Percentiles rank a stretch among this genome's conserved stretches.
These are phyloP conservation scores for Marchantia polymorpha DNA, from an alignment of 225 moss, liverwort and hornwort species.

Conservation along the genomic window DNA sequence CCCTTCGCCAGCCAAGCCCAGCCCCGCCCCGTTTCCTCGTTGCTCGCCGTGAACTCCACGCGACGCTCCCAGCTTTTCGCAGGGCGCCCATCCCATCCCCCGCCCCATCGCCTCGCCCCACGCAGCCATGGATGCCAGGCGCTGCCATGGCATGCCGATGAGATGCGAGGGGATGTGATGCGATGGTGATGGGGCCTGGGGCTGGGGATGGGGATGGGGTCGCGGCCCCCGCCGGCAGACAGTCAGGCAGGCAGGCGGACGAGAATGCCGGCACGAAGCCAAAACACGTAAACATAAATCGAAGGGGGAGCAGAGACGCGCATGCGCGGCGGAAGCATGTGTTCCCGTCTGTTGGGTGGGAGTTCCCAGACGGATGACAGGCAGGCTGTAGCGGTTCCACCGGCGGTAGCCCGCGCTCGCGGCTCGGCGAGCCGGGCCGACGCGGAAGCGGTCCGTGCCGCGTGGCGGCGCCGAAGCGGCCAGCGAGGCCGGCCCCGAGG, in stretches of 20 bases:
- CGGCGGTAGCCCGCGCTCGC: too few relatives aligned
- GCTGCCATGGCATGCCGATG: not conserved
- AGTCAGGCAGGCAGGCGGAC: not conserved
- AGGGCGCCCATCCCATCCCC: not conserved
- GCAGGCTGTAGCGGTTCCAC: too few relatives aligned
- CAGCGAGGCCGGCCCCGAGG: too few relatives aligned
- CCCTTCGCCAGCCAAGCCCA: not conserved
- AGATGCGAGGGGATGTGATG: not conserved
- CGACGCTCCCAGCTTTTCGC: not conserved
- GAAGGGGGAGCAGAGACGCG: not conserved
- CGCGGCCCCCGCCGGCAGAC: not conserved
- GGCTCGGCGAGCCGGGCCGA: too few relatives aligned
- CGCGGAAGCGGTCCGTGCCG: too few relatives aligned
- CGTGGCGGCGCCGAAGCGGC: too few relatives aligned
- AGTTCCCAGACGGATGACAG: too few relatives aligned
- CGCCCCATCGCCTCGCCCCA: not conserved
- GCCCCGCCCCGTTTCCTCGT: too few relatives aligned
- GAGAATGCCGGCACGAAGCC: conserved; percentile 12
- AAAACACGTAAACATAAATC: not conserved
- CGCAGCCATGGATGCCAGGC: not conserved
- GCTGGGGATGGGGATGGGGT: not conserved
- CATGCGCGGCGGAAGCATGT: conserved; percentile 2
- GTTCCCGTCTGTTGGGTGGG: not conserved
- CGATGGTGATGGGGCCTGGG: not conserved
- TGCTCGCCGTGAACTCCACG: conserved; percentile 5